Evolutionary conservation across 139 green algal species (phyloP).

Genomic region (Yamagishiella unicocca): DNA sequence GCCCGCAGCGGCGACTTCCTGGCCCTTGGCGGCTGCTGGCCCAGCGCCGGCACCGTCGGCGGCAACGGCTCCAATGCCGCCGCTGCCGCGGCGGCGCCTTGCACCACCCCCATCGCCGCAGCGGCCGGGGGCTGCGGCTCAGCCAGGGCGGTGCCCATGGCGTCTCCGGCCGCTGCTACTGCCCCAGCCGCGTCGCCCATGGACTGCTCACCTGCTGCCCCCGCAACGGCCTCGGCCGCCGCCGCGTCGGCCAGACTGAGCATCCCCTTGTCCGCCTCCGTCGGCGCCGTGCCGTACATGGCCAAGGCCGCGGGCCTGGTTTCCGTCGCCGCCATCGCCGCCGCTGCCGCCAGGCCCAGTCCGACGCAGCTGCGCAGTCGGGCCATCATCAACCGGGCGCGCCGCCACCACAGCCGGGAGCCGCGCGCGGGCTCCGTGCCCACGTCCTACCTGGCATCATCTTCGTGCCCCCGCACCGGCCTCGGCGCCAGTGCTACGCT

Average conservation of each 20-base stretch:
- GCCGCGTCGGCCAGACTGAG: neutral
- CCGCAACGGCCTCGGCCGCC: neutral
- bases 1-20: neutral
- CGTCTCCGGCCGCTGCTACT: neutral
- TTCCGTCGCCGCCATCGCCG: too few species aligned
- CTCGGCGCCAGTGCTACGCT: conserved; percentile 18
- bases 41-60: neutral
- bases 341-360: neutral
- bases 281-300: conserved; percentile 19
- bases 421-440: neutral
- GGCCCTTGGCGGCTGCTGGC: neutral
- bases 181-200: neutral
- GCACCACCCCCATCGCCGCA: conserved; percentile 1
- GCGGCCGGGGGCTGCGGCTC: conserved; percentile 9
- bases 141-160: neutral
- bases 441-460: neutral
- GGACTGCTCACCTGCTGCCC: too few species aligned
- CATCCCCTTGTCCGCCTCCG: conserved; percentile 14
- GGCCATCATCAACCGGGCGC: conserved; percentile 20
- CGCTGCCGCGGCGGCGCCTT: neutral
- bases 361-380: neutral
- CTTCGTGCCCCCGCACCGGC: neutral
- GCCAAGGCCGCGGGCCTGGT: neutral
- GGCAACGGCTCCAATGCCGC: neutral
- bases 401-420: neutral